Evolutionary conservation across 768 basidiomycete genomes (phyloP).

Genomic region (Tephrocybe sp.): DNA sequence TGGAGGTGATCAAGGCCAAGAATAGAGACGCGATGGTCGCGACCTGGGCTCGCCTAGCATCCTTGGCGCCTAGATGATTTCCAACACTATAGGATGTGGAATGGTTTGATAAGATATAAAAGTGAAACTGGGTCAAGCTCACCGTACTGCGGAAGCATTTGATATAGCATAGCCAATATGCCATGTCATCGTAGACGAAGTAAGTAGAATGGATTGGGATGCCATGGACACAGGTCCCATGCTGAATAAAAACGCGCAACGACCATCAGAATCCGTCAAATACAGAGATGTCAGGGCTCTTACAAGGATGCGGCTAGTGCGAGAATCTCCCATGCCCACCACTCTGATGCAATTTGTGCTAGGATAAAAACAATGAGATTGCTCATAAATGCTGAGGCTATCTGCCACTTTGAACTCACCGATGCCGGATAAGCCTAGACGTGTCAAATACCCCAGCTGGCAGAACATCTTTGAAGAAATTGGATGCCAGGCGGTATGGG

Average conservation of each 20-base stretch:
- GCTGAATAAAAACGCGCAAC: slow-evolving; percentile 30
- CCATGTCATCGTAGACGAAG: slow-evolving; percentile 71
- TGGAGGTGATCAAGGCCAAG: slow-evolving; percentile 47
- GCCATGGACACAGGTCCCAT: slow-evolving; percentile 80
- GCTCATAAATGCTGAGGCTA: background rate
- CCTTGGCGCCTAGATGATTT: slow-evolving; percentile 10
- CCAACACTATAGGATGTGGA: slow-evolving; percentile 10
- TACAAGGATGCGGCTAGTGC: slow-evolving; percentile 52
- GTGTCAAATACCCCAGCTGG: slow-evolving; percentile 61
- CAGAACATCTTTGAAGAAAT: slow-evolving; percentile 61
- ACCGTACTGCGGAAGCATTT: slow-evolving; percentile 84
- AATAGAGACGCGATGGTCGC: slow-evolving; percentile 54
- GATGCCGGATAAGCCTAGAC: slow-evolving; percentile 81
- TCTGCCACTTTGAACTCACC: slow-evolving; percentile 34
- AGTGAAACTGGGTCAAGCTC: slow-evolving; percentile 16
- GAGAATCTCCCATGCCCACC: slow-evolving; percentile 95
- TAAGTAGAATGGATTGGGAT: slow-evolving; percentile 81
- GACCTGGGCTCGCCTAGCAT: slow-evolving; percentile 7
- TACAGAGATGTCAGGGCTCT: slow-evolving; percentile 13
- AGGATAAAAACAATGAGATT: background rate
- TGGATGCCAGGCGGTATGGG: slow-evolving; percentile 81
- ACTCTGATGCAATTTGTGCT: slow-evolving; percentile 83
- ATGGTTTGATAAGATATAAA: background rate
- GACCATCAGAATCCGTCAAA: background rate
- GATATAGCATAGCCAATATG: slow-evolving; percentile 82